Conservation (phyloP, 1,284 basidiomycete species). For the Ceratobasidium theobromae region DNA sequence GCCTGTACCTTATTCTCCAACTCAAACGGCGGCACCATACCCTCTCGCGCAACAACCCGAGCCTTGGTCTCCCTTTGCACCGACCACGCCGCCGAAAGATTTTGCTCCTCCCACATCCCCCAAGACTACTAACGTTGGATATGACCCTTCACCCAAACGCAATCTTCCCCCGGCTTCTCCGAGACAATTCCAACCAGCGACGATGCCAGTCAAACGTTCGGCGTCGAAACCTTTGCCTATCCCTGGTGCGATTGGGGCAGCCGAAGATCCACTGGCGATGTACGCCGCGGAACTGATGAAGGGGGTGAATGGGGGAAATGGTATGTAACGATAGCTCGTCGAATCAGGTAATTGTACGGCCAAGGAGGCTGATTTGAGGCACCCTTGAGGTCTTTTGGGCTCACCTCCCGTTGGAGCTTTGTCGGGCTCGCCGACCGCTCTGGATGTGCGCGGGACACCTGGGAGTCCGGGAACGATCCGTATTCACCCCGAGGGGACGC, state of each 20-base stretch:
- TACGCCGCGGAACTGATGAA: constrained; percentile 21
- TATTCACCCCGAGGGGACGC: constrained; percentile 1
- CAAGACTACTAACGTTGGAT: background rate
- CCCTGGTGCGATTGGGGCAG: background rate
- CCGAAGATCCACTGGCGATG: constrained; percentile 22
- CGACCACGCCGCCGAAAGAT: background rate
- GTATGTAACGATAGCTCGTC: background rate
- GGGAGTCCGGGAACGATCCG: constrained; percentile 10
- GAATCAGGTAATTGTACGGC: too few species aligned
- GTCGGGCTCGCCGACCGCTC: background rate
- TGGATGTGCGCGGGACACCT: background rate
- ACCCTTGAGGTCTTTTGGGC: background rate
- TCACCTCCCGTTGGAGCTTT: background rate
- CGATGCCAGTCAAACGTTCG: background rate
- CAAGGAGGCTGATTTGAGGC: too few species aligned
- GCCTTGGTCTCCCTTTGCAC: background rate
- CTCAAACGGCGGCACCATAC: background rate
- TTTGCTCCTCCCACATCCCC: background rate
- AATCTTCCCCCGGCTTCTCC: background rate
- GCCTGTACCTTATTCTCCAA: background rate
- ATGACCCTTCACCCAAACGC: background rate
- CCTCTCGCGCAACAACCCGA: background rate
- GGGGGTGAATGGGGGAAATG: constrained; percentile 4
- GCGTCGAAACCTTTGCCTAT: background rate
- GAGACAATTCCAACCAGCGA: background rate